A percentile compares a stretch with the other conserved stretches of the same genome.
Conservation (phyloP, 164 flowering plant genomes). For the Aristolochia fimbriata region DNA sequence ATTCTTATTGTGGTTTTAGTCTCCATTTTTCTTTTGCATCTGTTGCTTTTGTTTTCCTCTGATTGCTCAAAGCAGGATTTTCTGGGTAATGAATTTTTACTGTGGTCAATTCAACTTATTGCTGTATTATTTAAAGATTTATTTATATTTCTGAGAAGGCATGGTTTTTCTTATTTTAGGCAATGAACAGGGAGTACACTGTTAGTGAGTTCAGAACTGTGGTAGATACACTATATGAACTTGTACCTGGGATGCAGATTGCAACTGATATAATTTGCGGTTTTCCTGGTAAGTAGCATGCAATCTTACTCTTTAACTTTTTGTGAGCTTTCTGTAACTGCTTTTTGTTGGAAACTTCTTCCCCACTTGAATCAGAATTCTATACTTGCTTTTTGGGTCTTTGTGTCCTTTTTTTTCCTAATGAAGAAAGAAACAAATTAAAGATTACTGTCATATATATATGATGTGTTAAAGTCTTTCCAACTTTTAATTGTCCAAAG, state of each 20-base stretch:
- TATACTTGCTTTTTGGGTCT: neutral
- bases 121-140: neutral
- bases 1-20: neutral
- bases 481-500: no score
- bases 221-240: constrained; percentile 75
- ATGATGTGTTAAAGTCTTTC: no score
- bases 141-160: constrained; percentile 3
- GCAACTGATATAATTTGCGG: constrained; percentile 99
- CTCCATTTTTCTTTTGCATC: neutral
- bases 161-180: constrained; percentile 30
- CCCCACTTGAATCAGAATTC: neutral
- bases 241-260: constrained; percentile 99
- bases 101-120: no score
- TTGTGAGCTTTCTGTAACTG: neutral
- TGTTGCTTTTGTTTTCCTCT: neutral
- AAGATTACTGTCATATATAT: no score
- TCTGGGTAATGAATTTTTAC: no score
- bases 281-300: constrained; percentile 70
- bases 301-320: neutral
- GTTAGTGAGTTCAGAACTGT: constrained; percentile 83
- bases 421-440: neutral
- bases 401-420: neutral
- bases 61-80: no score
- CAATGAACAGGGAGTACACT: constrained; percentile 98
- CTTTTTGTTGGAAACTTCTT: no score